Conservation (phyloP, 345 rosid genomes). For the Euphorbia tirucalli region DNA sequence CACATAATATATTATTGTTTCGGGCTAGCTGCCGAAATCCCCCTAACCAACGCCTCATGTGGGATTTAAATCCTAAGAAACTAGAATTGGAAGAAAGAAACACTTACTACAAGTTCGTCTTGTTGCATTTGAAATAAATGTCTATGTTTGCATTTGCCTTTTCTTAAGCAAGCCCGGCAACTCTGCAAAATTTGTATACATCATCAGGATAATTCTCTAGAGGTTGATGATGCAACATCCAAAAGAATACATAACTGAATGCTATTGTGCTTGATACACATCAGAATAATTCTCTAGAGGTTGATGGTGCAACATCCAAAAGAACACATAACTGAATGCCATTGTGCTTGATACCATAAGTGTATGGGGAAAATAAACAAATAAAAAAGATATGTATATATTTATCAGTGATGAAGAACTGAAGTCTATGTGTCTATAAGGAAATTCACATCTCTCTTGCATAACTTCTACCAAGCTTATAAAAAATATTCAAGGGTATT, state of each 20-base stretch:
- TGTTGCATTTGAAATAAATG: conserved; percentile 59
- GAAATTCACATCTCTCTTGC: neutral
- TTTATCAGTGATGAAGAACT: neutral
- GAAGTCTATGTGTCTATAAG: neutral
- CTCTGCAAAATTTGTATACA: conserved; percentile 41
- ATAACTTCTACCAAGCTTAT: neutral
- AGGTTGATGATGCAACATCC: neutral
- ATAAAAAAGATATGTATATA: no score
- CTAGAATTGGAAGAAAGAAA: neutral
- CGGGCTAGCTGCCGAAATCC: neutral
- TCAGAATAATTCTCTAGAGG: neutral
- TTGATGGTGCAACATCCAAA: neutral
- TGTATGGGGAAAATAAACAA: neutral
- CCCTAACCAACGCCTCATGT: neutral
- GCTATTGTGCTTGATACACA: neutral
- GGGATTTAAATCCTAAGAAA: neutral
- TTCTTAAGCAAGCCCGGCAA: conserved; percentile 39
- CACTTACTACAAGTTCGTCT: conserved; percentile 68
- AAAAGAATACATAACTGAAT: neutral
- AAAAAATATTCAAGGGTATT: neutral
- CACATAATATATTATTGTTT: neutral
- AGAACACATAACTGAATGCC: neutral
- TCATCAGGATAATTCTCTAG: neutral
- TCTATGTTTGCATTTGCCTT: conserved; percentile 44
- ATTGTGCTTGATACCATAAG: neutral